A percentile compares a stretch with the other conserved stretches of the same genome.
These are phyloP conservation scores for Blastocystis sp. DNA, from an alignment of 352 stramenopile genomes.

Conservation along the genomic window DNA sequence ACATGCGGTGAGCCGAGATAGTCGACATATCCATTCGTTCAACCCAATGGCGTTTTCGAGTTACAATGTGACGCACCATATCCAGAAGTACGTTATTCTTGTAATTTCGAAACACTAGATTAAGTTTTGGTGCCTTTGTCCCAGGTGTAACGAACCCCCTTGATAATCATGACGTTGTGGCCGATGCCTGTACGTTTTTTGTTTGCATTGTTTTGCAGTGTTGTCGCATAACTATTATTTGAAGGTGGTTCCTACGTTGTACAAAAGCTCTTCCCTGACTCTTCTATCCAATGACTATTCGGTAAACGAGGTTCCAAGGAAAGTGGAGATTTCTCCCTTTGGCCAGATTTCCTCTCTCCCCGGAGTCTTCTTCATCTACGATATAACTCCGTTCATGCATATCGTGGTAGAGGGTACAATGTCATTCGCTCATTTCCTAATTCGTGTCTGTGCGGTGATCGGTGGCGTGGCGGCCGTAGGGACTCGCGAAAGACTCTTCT, in stretches of 20 bases:
- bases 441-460: constrained; percentile 76
- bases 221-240: constrained; percentile 74
- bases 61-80: constrained; percentile 79
- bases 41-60: constrained; percentile 72
- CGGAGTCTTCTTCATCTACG: constrained; percentile 83
- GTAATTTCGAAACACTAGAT: constrained; percentile 50
- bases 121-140: constrained; percentile 62
- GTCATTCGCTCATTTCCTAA: constrained; percentile 74
- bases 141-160: constrained; percentile 48
- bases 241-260: constrained; percentile 74
- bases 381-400: constrained; percentile 81
- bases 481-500: not conserved
- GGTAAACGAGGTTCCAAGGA: constrained; percentile 40
- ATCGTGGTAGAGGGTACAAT: constrained; percentile 71
- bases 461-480: constrained; percentile 74
- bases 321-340: constrained; percentile 56
- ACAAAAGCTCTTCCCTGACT: constrained; percentile 55
- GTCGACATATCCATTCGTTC: constrained; percentile 79
- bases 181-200: not conserved
- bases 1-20: constrained; percentile 69
- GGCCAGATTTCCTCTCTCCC: constrained; percentile 68
- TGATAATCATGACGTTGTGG: not conserved
- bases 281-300: constrained; percentile 35
- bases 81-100: constrained; percentile 70
- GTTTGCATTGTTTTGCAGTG: not conserved